Conservation (phyloP, 2,329 filamentous ascomycete species). For the Sordariomycetes sp. region DNA sequence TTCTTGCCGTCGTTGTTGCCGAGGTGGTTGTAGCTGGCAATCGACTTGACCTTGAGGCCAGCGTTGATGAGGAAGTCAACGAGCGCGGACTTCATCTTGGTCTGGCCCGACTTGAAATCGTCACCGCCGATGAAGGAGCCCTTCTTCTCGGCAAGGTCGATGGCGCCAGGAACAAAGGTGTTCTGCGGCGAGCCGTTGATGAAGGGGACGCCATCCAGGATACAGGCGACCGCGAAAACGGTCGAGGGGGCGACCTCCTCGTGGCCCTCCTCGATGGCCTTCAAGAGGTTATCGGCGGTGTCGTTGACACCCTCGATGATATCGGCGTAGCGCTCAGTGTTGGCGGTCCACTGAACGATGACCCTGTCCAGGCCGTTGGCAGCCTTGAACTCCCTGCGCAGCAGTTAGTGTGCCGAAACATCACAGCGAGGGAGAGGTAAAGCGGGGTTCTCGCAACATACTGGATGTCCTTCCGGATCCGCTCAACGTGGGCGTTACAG, state of each 20-base stretch:
- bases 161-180: constrained; percentile 90
- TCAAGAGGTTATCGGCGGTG: constrained; percentile 86
- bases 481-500: constrained; percentile 77
- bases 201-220: constrained; percentile 82
- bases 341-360: constrained; percentile 96
- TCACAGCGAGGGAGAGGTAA: background rate
- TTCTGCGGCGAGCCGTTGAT: constrained; percentile 99
- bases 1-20: constrained; percentile 99
- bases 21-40: constrained; percentile 98
- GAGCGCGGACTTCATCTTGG: constrained; percentile 99
- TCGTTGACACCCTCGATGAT: constrained; percentile 85
- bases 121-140: constrained; percentile 90
- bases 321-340: constrained; percentile 94
- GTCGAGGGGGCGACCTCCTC: constrained; percentile 91
- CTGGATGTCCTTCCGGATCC: constrained; percentile 82
- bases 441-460: constrained; percentile 3
- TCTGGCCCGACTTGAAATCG: constrained; percentile 99
- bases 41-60: constrained; percentile 96
- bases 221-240: constrained; percentile 88
- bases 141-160: constrained; percentile 80
- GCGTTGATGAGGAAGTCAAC: constrained; percentile 98
- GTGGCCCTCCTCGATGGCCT: constrained; percentile 77
- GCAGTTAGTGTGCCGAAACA: background rate
- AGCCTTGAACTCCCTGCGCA: constrained; percentile 73
- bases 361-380: constrained; percentile 83